Evolutionary conservation across 805 yeast genomes (phyloP).

Genomic region (Hanseniaspora pseudoguilliermondii): DNA sequence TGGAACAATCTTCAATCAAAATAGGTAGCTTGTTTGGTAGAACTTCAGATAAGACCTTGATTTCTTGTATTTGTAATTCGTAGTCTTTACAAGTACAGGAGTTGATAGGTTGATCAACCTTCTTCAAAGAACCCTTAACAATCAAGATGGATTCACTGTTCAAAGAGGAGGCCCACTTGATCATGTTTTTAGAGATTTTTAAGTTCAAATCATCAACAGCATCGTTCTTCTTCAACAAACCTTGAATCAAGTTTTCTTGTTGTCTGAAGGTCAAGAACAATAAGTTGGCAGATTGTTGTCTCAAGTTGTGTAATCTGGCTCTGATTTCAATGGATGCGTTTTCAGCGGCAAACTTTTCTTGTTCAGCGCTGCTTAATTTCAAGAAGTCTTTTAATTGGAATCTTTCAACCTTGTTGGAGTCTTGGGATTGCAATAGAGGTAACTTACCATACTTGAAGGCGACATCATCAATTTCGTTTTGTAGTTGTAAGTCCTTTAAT

Average conservation of each 20-base stretch:
- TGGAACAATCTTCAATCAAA: conserved; percentile 88
- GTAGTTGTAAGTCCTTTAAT: conserved; percentile 57
- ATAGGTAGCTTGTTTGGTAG: conserved; percentile 80
- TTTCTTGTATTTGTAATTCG: conserved; percentile 66
- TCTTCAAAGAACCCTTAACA: conserved; percentile 71
- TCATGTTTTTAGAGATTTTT: conserved; percentile 82
- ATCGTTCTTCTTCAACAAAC: conserved; percentile 49
- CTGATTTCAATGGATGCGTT: conserved; percentile 74
- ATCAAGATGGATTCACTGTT: conserved; percentile 83
- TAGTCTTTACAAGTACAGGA: conserved; percentile 84
- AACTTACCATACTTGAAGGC: conserved; percentile 71
- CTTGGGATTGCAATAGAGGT: conserved; percentile 66
- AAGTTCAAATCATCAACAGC: conserved; percentile 37
- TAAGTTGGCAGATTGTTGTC: conserved; percentile 94
- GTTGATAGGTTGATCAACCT: conserved; percentile 76
- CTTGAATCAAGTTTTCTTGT: conserved; percentile 72
- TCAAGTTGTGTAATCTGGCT: conserved; percentile 84
- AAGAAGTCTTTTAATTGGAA: conserved; percentile 39
- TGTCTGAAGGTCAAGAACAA: conserved; percentile 85
- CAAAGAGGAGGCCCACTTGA: conserved; percentile 83
- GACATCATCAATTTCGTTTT: conserved; percentile 69
- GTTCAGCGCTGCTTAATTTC: conserved; percentile 22
- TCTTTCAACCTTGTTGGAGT: conserved; percentile 43
- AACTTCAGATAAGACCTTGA: conserved; percentile 70
- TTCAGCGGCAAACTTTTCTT: conserved; percentile 31